Evolutionary conservation across 2,329 filamentous ascomycete genomes (phyloP), one percentile per base, ranked within the genome.

Genomic region (Arachnopeziza araneosa): DNA sequence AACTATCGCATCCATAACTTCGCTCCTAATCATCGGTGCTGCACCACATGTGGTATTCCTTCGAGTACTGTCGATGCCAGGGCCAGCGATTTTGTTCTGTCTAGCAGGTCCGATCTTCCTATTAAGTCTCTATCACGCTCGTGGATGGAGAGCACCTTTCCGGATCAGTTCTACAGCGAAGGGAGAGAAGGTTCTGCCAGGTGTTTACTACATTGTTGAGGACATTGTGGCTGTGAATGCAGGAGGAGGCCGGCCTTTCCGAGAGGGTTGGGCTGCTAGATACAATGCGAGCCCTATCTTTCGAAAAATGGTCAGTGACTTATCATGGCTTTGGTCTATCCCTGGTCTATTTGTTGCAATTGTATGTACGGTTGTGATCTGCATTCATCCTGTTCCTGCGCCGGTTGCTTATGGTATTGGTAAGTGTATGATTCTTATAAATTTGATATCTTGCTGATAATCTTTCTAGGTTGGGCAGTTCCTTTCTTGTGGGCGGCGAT

Each of bases 211-310:
- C 56, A 78, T 89, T 24, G 82, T 89, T 22, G 87, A 89, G 72
- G 87, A 90, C 66, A 79, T 88, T n/a, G 80, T 87, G 14, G 85
- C 83, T 2, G 86, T 89, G 49, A 87, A 89, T 69, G 86, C 84
- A 21, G 80, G 79, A 5, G 86, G 83, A 5, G 82, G 82, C 0
- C 76, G 79, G 58, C 77, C 73, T 1, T 78, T 73, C 52, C 72
- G 77, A 48, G 75, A 78, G 58, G 76, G 75, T 22, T 69, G 77
- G 19, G 71, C 74, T 24, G 73, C 73, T 14, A 69, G 77, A 21
- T 78, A 77, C 63, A 68, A 74, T 50, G 72, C 73, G 6, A 77
- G 75, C 59, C 71, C 70, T 14, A 70, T 75, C 1, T 78, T 78
- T 61, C 72, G 69, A 50, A 67, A 71, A 21, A 77, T 78, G 76